Evolutionary conservation across 495 filamentous ascomycete genomes (phyloP), one percentile per base, ranked within the genome.

Genomic region (Delitschia confertaspora): DNA sequence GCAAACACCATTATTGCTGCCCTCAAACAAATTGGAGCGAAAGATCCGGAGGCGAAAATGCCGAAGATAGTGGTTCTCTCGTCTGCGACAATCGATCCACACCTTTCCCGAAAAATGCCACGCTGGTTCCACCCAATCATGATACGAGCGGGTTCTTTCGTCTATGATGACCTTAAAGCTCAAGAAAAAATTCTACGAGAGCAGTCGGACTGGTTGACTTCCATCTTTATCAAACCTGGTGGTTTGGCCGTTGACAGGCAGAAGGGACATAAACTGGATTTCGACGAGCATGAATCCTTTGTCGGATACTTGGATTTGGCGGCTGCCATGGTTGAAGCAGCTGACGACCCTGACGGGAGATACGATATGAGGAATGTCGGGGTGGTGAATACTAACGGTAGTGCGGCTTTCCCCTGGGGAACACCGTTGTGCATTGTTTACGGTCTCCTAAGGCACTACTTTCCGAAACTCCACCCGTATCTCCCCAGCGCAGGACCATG

Each of bases 211-310:
- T 51, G 46, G 46, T 11, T 55, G 5, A 25, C 34, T 3, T 16
- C 47, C 0, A 42, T 44, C 14, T 55, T 42, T 25, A 33, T 55
- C 14, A 50, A 51, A 33, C 51, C 51, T 4, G 51, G 32, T 6
- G 47, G 33, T 9, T 20, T 50, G 14, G 32, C 36, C 11, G n/a
- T 30, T 6, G 43, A 52, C 33, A 6, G 16, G 21, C 29, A 32
- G 31, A 6, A 26, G 17, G 49, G 49, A 4, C 49, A 52, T 21
- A 21, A 24, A 6, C 23, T 52, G 18, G 41, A 30, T 16, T 19
- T 52, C 6, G 41, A 44, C 14, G 31, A 49, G 9, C 27, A 43
- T 11, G 46, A 49, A 10, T 36, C 30, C 23, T 38, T 38, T 24
- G 14, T 49, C 13, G 25, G 22, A 4, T 49, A 49, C 18, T 23